These are phyloP conservation scores for Capsella rubella DNA, from an alignment of 441 rosid genomes.

Conservation along the genomic window DNA sequence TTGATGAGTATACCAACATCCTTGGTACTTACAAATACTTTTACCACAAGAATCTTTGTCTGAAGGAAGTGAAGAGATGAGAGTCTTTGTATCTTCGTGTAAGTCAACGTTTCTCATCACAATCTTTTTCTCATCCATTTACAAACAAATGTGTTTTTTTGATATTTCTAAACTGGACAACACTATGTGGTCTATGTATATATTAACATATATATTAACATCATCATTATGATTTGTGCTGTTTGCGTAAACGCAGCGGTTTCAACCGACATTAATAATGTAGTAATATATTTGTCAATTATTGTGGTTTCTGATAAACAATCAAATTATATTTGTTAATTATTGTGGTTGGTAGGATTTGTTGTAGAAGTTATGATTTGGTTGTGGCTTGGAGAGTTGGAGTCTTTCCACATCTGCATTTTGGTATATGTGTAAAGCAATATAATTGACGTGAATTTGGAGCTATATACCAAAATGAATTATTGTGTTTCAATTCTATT, in stretches of 20 bases:
- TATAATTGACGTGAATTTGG: no score
- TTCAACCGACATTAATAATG: neutral
- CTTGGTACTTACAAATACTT: constrained; percentile 45
- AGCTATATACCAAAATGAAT: no score
- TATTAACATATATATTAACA: no score
- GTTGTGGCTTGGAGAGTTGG: no score
- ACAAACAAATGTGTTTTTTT: neutral
- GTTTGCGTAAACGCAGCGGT: neutral
- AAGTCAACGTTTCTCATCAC: neutral
- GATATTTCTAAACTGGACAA: neutral
- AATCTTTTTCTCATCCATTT: neutral
- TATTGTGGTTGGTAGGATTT: neutral
- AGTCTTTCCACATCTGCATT: no score
- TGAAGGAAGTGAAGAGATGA: constrained; percentile 46
- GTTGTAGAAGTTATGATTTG: neutral
- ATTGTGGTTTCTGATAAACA: neutral
- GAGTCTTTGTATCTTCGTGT: constrained; percentile 8
- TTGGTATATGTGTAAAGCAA: no score
- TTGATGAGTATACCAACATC: constrained; percentile 49
- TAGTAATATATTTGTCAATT: no score
- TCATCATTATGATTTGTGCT: neutral
- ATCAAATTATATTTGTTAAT: no score
- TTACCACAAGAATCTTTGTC: neutral
- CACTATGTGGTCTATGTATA: neutral
- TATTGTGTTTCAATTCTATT: no score